phyloP scores from a whole-genome alignment of 2,329 filamentous ascomycete genomes.

The Stagonosporopsis rhizophila region DNA sequence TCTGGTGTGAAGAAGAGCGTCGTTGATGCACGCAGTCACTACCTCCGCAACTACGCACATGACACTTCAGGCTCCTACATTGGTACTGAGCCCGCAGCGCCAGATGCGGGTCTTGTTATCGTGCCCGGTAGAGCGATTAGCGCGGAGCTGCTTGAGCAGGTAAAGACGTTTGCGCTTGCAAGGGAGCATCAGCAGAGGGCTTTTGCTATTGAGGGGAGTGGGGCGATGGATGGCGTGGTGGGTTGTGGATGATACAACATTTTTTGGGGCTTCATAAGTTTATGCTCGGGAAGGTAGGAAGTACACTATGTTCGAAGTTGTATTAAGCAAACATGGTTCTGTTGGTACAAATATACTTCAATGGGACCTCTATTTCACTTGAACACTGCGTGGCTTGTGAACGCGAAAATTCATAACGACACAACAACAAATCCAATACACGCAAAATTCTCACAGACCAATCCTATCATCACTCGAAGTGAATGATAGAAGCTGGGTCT shows the following conservation, averaged over 20 bases:
- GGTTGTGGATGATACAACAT: too few relatives aligned
- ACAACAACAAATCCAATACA: background rate
- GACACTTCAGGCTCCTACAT: conserved; percentile 39
- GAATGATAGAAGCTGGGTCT: background rate
- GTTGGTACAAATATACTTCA: too few relatives aligned
- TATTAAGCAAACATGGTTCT: too few relatives aligned
- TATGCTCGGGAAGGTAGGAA: too few relatives aligned
- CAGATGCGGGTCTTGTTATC: conserved; percentile 38
- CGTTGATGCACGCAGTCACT: conserved; percentile 11
- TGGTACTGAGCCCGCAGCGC: conserved; percentile 31
- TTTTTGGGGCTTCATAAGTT: too few relatives aligned
- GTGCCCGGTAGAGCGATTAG: conserved; percentile 37
- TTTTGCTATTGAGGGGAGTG: background rate
- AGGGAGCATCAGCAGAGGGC: conserved; percentile 20
- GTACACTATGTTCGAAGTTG: too few relatives aligned
- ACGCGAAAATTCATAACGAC: background rate
- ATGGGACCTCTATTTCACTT: too few relatives aligned
- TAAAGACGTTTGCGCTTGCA: conserved; percentile 33
- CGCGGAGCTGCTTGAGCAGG: conserved; percentile 38
- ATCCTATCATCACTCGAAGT: background rate
- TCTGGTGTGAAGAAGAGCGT: too few relatives aligned
- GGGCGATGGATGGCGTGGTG: background rate
- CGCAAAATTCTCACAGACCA: background rate
- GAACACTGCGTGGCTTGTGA: background rate
- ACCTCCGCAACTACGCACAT: conserved; percentile 41